Percentiles rank a stretch among this genome's conserved stretches.
Evolutionary conservation across 768 basidiomycete genomes (phyloP).

Genomic region (Pleurotus tuber-regium): DNA sequence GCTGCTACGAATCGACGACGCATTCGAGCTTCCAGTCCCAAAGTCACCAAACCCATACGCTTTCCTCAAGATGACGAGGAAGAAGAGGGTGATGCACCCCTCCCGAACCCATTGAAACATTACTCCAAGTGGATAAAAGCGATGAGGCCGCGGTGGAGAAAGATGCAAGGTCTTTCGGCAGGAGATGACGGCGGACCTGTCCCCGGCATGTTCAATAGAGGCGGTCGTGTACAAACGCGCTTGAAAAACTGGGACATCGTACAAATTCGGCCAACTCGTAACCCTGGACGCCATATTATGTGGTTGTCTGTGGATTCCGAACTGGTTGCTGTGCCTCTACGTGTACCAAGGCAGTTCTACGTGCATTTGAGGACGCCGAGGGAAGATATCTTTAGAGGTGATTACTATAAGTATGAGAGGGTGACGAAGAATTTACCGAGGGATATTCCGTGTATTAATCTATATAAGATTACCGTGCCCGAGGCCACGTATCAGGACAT

Average conservation of each 20-base stretch:
- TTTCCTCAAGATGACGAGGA: slow-evolving; percentile 42
- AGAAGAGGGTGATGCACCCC: slow-evolving; percentile 33
- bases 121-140: slow-evolving; percentile 79
- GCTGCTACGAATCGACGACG: slow-evolving; percentile 12
- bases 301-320: slow-evolving; percentile 86
- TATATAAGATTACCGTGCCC: slow-evolving; percentile 80
- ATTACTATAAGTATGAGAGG: slow-evolving; percentile 68
- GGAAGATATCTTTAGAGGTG: slow-evolving; percentile 64
- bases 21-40: slow-evolving; percentile 50
- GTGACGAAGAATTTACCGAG: slow-evolving; percentile 79
- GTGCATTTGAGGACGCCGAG: slow-evolving; percentile 77
- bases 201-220: slow-evolving; percentile 78
- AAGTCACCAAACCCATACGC: slow-evolving; percentile 33
- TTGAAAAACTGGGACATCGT: slow-evolving; percentile 84
- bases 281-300: slow-evolving; percentile 78
- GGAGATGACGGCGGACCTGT: slow-evolving; percentile 40
- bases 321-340: slow-evolving; percentile 75
- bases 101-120: slow-evolving; percentile 62
- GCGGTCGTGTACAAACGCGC: slow-evolving; percentile 53
- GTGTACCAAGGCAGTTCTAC: slow-evolving; percentile 91
- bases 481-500: slow-evolving; percentile 84
- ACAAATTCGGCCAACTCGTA: slow-evolving; percentile 78
- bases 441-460: slow-evolving; percentile 68
- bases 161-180: slow-evolving; percentile 46
- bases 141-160: slow-evolving; percentile 78